Evolutionary conservation across 192 early-diverging fungal genomes (phyloP).

Genomic region (Entomortierella chlamydospora): DNA sequence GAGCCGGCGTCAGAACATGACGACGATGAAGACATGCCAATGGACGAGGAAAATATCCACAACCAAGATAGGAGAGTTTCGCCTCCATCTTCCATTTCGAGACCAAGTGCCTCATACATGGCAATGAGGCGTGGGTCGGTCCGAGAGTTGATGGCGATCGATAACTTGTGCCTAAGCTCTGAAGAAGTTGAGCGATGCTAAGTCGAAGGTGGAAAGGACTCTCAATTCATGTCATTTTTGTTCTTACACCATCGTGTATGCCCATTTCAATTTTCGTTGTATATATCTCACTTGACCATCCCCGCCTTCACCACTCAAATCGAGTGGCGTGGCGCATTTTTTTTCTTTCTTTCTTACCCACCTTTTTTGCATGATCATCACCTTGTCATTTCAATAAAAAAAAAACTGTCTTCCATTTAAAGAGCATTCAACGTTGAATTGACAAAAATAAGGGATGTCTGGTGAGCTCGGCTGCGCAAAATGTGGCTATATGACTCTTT

Average conservation of each 20-base stretch:
- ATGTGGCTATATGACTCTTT: too few relatives aligned
- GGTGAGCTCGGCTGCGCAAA: too few relatives aligned
- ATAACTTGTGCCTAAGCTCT: slow-evolving; percentile 45
- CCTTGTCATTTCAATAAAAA: too few relatives aligned
- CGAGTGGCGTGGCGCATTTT: not conserved
- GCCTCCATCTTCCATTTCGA: not conserved
- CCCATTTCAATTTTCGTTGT: not conserved
- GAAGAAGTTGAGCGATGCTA: slow-evolving; percentile 40
- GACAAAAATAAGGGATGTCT: too few relatives aligned
- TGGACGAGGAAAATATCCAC: slow-evolving; percentile 12
- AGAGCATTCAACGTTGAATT: too few relatives aligned
- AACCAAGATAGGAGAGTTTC: not conserved
- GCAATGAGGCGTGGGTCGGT: slow-evolving; percentile 42
- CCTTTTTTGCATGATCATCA: not conserved
- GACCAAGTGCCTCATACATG: slow-evolving; percentile 30
- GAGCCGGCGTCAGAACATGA: slow-evolving; percentile 36
- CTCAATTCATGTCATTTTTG: too few relatives aligned
- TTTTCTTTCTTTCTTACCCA: not conserved
- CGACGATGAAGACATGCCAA: slow-evolving; percentile 25
- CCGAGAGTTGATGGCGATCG: slow-evolving; percentile 49
- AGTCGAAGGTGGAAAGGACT: too few relatives aligned
- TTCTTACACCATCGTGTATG: not conserved
- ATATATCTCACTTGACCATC: too few relatives aligned
- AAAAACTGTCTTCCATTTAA: too few relatives aligned
- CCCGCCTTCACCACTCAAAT: too few relatives aligned